phyloP scores from a whole-genome alignment of 306 rosid genomes.

The Oemleria cerasiformis region DNA sequence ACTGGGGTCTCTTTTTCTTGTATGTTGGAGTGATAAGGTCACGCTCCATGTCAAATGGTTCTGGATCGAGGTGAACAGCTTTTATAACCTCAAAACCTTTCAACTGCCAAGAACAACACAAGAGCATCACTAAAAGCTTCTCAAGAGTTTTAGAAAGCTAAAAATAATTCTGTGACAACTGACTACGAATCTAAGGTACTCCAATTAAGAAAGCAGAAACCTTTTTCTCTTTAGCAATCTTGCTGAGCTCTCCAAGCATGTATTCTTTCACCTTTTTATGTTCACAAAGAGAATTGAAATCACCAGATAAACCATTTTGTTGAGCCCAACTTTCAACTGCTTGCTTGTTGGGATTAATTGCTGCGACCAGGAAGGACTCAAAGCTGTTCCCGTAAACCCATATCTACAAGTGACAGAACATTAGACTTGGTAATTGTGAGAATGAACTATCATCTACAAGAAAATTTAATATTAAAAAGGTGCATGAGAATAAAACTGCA shows the following conservation, averaged over 20 bases:
- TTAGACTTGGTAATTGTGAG: background rate
- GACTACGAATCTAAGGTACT: conserved; percentile 5
- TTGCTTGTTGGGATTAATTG: conserved; percentile 60
- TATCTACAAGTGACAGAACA: conserved; percentile 48
- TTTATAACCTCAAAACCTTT: conserved; percentile 80
- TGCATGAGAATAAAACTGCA: background rate
- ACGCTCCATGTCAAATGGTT: conserved; percentile 87
- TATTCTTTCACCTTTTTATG: conserved; percentile 60
- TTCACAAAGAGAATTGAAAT: conserved; percentile 67
- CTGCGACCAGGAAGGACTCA: conserved; percentile 87
- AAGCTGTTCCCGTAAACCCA: conserved; percentile 97
- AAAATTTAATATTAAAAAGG: background rate
- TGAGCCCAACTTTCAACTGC: conserved; percentile 76
- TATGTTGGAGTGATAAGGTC: conserved; percentile 93
- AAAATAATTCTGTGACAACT: background rate
- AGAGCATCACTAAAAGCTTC: conserved; percentile 22
- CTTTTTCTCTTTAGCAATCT: conserved; percentile 79
- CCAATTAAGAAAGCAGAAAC: conserved; percentile 31
- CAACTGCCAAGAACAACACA: conserved; percentile 54
- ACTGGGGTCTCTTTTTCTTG: conserved; percentile 93
- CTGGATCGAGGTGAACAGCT: conserved; percentile 84
- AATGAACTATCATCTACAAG: background rate
- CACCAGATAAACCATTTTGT: conserved; percentile 66
- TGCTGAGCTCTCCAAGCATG: conserved; percentile 64
- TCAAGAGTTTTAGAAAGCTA: background rate